Evolutionary conservation across 2,329 filamentous ascomycete genomes (phyloP).

Genomic region (Alternaria longipes): DNA sequence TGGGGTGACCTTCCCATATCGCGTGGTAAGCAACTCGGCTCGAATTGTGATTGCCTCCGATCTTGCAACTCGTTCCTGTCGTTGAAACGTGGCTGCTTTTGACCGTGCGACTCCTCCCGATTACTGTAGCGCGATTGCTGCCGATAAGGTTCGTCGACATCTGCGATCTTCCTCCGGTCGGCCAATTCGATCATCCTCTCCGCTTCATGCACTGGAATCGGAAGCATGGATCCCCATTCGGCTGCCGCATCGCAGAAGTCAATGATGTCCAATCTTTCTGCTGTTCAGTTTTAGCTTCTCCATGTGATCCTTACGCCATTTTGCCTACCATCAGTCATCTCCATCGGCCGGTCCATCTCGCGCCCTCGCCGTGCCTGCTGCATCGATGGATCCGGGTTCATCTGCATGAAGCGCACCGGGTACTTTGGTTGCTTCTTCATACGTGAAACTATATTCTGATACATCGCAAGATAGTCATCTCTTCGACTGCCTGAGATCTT

Average conservation of each 20-base stretch:
- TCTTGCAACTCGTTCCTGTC: neutral
- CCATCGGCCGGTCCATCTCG: neutral
- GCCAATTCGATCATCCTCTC: conserved; percentile 32
- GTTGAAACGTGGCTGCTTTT: neutral
- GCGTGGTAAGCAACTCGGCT: neutral
- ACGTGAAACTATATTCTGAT: conserved; percentile 27
- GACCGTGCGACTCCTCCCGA: neutral
- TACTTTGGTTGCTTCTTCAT: conserved; percentile 37
- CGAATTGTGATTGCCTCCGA: neutral
- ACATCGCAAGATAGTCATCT: conserved; percentile 25
- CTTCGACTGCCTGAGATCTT: conserved; percentile 25
- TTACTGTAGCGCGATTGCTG: neutral
- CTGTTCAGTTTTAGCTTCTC: conserved; percentile 1
- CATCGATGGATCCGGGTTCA: conserved; percentile 27
- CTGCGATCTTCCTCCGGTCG: conserved; percentile 27
- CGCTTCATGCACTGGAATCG: conserved; percentile 30
- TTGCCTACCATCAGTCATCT: conserved; percentile 30
- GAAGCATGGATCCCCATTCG: conserved; percentile 40
- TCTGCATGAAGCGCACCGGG: conserved; percentile 32
- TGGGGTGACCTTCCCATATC: neutral
- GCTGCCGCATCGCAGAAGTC: conserved; percentile 38
- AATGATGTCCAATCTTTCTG: conserved; percentile 27
- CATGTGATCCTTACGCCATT: neutral
- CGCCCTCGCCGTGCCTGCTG: neutral
- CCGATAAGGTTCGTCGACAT: conserved; percentile 1